Conservation (phyloP, 345 rosid genomes). For the Camelina hispida region DNA sequence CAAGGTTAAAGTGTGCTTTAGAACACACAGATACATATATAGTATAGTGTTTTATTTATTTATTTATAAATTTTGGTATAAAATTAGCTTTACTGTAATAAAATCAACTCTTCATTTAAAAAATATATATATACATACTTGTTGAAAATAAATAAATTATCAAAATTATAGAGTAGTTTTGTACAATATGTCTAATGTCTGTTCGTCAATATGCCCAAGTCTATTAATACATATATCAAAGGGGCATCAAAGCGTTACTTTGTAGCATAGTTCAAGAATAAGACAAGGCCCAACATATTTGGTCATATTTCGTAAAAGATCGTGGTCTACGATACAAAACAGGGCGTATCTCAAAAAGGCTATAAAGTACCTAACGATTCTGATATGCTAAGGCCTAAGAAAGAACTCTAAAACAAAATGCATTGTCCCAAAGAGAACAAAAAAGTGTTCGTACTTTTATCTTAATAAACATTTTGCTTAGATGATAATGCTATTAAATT, state of each 20-base stretch:
- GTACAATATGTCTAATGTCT: too few species aligned
- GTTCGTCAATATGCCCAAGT: too few species aligned
- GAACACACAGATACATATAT: slow-evolving; percentile 2
- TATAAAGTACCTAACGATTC: slow-evolving; percentile 4
- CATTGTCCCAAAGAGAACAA: slow-evolving; percentile 26
- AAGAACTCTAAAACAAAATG: slow-evolving; percentile 28
- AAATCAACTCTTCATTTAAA: neutral
- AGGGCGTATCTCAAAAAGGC: neutral
- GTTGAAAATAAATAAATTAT: neutral
- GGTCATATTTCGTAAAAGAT: slow-evolving; percentile 7
- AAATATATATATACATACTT: neutral
- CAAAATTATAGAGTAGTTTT: neutral
- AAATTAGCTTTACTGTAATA: slow-evolving; percentile 16
- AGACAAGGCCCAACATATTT: neutral
- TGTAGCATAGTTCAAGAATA: neutral
- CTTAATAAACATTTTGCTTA: slow-evolving; percentile 16
- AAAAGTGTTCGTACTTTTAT: neutral
- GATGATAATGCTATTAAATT: slow-evolving; percentile 38
- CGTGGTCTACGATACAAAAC: slow-evolving; percentile 3
- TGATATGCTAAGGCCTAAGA: slow-evolving; percentile 1
- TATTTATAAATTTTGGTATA: neutral
- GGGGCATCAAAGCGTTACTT: too few species aligned
- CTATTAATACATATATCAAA: too few species aligned
- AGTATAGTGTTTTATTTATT: neutral
- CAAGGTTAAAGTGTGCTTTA: slow-evolving; percentile 4